Percentiles rank a stretch among this genome's conserved stretches.
Conservation (phyloP, 176 grass and related monocot genomes). For the Panicum miliaceum region DNA sequence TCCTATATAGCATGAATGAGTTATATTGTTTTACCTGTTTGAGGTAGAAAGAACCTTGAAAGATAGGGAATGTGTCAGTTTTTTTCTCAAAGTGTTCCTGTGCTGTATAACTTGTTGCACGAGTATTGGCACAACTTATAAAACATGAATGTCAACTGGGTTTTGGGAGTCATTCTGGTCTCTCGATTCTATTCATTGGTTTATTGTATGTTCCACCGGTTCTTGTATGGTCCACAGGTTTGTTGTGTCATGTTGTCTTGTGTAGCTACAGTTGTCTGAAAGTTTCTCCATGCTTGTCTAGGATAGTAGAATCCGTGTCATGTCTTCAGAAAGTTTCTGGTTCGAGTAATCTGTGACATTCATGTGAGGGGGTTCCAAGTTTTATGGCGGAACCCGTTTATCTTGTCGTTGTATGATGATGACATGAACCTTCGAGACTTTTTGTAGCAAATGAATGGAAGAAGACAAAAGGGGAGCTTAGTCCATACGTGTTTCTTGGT, state of each 20-base stretch:
- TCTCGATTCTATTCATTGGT: conserved; percentile 45
- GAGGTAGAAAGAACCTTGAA: conserved; percentile 63
- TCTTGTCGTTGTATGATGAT: neutral
- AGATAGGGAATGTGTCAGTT: conserved; percentile 48
- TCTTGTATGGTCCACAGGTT: conserved; percentile 3
- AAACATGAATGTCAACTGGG: conserved; percentile 53
- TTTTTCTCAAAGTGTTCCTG: conserved; percentile 48
- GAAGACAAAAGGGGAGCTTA: neutral
- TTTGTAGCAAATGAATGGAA: conserved; percentile 19
- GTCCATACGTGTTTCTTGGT: neutral
- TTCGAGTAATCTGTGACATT: neutral
- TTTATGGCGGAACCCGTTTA: conserved; percentile 28
- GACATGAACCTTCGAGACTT: too few species aligned
- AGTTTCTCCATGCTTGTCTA: conserved; percentile 4
- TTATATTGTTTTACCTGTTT: conserved; percentile 55
- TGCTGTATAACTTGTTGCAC: conserved; percentile 58
- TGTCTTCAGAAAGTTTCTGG: neutral
- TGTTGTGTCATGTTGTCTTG: neutral
- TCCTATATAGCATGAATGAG: conserved; percentile 61
- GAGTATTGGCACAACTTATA: conserved; percentile 54
- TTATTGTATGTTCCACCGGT: conserved; percentile 26
- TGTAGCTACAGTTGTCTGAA: neutral
- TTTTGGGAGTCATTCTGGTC: conserved; percentile 48
- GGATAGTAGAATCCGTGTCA: neutral
- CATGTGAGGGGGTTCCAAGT: conserved; percentile 30